These are phyloP conservation scores for Fraxinus nigra DNA, from an alignment of 305 asterid species.

Conservation along the genomic window DNA sequence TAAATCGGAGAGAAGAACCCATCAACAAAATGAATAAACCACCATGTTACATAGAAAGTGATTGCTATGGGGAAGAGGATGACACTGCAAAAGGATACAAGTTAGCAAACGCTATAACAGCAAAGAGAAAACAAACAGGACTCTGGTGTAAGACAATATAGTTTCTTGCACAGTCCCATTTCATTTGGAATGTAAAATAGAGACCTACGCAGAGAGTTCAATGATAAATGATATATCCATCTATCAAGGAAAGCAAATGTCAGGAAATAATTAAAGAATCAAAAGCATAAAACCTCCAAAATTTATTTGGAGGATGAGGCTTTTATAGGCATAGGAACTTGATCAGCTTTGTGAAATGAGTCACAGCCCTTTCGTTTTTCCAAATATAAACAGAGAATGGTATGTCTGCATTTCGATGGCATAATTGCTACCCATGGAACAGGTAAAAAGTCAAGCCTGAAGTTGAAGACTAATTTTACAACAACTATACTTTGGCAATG, in stretches of 20 bases:
- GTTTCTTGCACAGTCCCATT: not conserved
- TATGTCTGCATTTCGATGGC: not conserved
- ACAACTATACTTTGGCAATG: not conserved
- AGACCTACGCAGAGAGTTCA: not conserved
- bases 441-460: not conserved
- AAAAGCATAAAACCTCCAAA: not conserved
- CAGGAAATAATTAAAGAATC: not conserved
- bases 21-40: conserved; percentile 30
- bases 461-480: not conserved
- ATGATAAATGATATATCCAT: not conserved
- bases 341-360: not conserved
- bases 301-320: not conserved
- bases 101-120: not conserved
- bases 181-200: not conserved
- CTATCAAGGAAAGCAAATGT: not conserved
- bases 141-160: not conserved
- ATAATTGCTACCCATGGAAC: not conserved
- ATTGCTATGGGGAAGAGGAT: conserved; percentile 26
- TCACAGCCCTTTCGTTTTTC: not conserved
- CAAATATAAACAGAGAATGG: not conserved
- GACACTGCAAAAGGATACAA: conserved; percentile 21
- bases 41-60: conserved; percentile 25
- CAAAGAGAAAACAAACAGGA: not conserved
- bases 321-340: not conserved
- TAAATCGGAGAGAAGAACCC: conserved; percentile 25